Base-by-base conservation (phyloP, 2,329 filamentous ascomycete genomes). In the Cladosporium austrohemisphaericum region DNA sequence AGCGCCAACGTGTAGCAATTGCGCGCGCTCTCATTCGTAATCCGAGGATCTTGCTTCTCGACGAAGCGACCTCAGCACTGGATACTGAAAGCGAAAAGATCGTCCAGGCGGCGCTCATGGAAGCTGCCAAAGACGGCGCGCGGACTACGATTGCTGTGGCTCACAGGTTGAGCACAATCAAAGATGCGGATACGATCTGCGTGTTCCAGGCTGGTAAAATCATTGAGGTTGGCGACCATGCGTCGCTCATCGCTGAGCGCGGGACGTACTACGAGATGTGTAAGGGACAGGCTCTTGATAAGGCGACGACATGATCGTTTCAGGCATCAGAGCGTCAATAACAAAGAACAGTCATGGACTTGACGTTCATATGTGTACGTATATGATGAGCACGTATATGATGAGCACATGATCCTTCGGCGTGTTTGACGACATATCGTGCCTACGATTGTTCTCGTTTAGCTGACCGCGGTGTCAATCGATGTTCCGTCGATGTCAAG, bases 91-190 rank as follows among this genome's bases (percentile, higher is more conserved):
- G 26, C 46, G 59, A 66, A 33, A 49, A 51, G 10, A 40, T 60
- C 10, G 51, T 66, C 18, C 61, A 59, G 36, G 54, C 57, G 26
- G 59, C 60, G 5, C 68, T 80, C 18, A 57, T 54, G 59, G 37
- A 49, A 22, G 52, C 50, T 2, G 53, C 49, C 1, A 41, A 49
- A 10, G 31, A 22, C 8, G 43, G 52, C 10, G 37, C 23, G 11
- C 63, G 38, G 66, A 77, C 55, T 60, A 71, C 68, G 1, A 59
- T 73, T 14, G 65, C 67, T 46, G 67, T 73, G 46, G 70, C 71
- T 1, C 71, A 74, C 61, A 64, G 71, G 1, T 58, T 74, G n/a
- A 63, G 67, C 11, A 71, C 71, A 4, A 66, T 74, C 25, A 66
- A 58, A 44, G 55, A 64, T 25, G 68, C 69, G 2, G 68, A 73